Percentiles rank a stretch among this genome's conserved stretches.
Evolutionary conservation across 2,329 filamentous ascomycete genomes (phyloP).

Genomic region (Cryoendolithus antarcticus): DNA sequence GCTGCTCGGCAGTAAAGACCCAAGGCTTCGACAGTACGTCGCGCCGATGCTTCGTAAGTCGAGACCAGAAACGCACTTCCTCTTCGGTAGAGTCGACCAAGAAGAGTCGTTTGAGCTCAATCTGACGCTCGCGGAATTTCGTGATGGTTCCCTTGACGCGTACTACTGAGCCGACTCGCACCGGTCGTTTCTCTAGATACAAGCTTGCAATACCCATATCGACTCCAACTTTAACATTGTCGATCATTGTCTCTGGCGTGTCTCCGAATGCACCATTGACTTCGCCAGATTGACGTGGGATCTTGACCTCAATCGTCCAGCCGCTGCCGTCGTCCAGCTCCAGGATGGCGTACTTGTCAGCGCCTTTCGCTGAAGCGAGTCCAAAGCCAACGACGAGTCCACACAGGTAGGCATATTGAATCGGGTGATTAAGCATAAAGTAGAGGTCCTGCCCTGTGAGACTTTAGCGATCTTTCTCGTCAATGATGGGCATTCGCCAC

Average conservation of each 20-base stretch:
- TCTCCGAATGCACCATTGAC: slow-evolving; percentile 4
- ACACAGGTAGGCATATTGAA: slow-evolving; percentile 36
- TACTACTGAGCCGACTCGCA: slow-evolving; percentile 38
- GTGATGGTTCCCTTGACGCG: slow-evolving; percentile 46
- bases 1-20: slow-evolving; percentile 36
- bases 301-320: slow-evolving; percentile 43
- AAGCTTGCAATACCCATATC: slow-evolving; percentile 32
- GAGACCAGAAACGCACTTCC: slow-evolving; percentile 42
- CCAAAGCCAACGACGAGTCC: slow-evolving; percentile 33
- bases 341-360: slow-evolving; percentile 32
- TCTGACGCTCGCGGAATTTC: slow-evolving; percentile 39
- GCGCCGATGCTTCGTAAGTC: slow-evolving; percentile 36
- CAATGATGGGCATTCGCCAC: too few species aligned
- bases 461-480: too few species aligned
- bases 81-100: slow-evolving; percentile 39
- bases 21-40: slow-evolving; percentile 42
- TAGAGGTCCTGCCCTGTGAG: slow-evolving; percentile 40
- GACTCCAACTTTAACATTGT: slow-evolving; percentile 27
- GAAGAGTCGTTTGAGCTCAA: slow-evolving; percentile 42
- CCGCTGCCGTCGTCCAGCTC: slow-evolving; percentile 52
- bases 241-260: slow-evolving; percentile 21
- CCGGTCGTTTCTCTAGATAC: slow-evolving; percentile 20
- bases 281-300: slow-evolving; percentile 25
- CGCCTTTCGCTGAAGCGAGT: slow-evolving; percentile 22
- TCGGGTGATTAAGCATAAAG: slow-evolving; percentile 43